phyloP scores from a whole-genome alignment of 202 grass and related monocot species.

The Alloteropsis angusta region DNA sequence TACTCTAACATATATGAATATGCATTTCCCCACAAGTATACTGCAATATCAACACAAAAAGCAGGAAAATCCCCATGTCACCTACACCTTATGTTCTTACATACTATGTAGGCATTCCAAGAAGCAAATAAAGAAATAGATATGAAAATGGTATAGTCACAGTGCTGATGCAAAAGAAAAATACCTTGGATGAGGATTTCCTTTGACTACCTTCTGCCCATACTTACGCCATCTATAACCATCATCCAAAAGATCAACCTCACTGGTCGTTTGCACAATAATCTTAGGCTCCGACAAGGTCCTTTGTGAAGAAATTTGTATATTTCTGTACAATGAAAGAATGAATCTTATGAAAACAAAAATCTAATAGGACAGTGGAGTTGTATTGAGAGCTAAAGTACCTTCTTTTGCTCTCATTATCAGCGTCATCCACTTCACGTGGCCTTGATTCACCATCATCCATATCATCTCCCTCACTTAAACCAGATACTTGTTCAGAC shows the following conservation, averaged over 20 bases:
- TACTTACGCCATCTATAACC: constrained; percentile 95
- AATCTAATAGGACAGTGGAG: constrained; percentile 12
- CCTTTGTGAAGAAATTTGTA: constrained; percentile 48
- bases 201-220: constrained; percentile 95
- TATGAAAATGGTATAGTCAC: background rate
- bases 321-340: constrained; percentile 44
- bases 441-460: constrained; percentile 48
- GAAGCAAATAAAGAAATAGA: background rate
- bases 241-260: constrained; percentile 99
- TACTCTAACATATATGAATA: too few relatives aligned
- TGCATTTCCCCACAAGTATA: background rate
- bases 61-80: background rate
- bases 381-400: constrained; percentile 32
- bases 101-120: too few relatives aligned
- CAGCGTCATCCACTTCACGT: constrained; percentile 38
- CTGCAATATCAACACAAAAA: background rate
- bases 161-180: background rate
- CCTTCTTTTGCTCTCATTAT: constrained; percentile 68
- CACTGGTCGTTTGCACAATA: constrained; percentile 90
- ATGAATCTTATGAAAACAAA: constrained; percentile 2
- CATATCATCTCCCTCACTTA: constrained; percentile 76
- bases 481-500: constrained; percentile 72
- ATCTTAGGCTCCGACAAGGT: too few relatives aligned
- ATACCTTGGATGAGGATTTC: constrained; percentile 95
- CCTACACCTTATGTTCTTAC: too few relatives aligned